Evolutionary conservation across 768 basidiomycete species (phyloP).

Genomic region (Cystofilobasidium macerans): DNA sequence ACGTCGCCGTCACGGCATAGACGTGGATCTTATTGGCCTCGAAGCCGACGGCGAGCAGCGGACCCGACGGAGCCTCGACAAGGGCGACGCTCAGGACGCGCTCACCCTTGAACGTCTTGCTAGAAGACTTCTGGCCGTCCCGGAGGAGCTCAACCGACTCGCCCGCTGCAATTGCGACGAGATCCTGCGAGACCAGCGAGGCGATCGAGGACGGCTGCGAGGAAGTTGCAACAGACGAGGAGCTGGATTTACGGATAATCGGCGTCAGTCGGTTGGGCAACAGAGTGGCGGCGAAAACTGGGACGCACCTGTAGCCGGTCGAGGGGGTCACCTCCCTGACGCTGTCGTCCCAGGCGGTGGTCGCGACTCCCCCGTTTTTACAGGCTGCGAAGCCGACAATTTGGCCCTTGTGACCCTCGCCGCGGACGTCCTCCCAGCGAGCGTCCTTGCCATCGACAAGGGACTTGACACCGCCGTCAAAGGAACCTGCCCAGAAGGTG

Average conservation of each 20-base stretch:
- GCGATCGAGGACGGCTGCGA: conserved; percentile 35
- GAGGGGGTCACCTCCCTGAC: conserved; percentile 13
- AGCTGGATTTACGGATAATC: conserved; percentile 15
- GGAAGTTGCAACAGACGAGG: conserved; percentile 31
- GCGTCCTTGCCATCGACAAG: conserved; percentile 45
- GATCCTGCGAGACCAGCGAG: conserved; percentile 29
- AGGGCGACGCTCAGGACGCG: conserved; percentile 17
- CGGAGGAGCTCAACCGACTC: conserved; percentile 29
- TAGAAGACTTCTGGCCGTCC: conserved; percentile 14
- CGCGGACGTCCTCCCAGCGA: conserved; percentile 36
- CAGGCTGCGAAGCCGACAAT: conserved; percentile 53
- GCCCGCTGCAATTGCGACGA: conserved; percentile 31
- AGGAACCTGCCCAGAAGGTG: conserved; percentile 73
- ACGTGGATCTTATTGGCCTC: conserved; percentile 63
- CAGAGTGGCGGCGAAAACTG: neutral
- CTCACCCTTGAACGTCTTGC: conserved; percentile 14
- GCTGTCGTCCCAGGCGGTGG: conserved; percentile 69
- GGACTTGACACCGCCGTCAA: conserved; percentile 62
- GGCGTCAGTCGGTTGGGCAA: no score
- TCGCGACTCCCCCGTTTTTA: conserved; percentile 49
- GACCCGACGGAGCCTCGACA: neutral
- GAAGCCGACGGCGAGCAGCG: conserved; percentile 16
- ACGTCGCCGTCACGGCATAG: conserved; percentile 52
- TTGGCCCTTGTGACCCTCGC: conserved; percentile 59
- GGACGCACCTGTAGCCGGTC: conserved; percentile 10